Evolutionary conservation across 129 eudicot species (phyloP).

Genomic region (Chrysanthemum makinoi): DNA sequence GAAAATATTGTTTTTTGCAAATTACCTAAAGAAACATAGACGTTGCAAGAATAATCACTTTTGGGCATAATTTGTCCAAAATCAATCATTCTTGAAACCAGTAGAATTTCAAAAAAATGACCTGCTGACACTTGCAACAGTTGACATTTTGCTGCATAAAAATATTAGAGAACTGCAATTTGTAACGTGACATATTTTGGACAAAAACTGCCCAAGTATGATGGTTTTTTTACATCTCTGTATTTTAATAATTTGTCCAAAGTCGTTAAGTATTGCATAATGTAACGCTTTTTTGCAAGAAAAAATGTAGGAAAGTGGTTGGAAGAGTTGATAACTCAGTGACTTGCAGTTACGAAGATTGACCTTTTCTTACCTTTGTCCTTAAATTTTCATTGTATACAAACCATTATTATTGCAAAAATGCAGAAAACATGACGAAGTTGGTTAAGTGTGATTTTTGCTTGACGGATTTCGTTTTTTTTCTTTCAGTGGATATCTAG

Average conservation of each 20-base stretch:
- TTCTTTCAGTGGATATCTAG: conserved; percentile 77
- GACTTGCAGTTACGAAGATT: not conserved
- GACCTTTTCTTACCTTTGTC: too few relatives aligned
- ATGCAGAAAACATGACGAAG: too few relatives aligned
- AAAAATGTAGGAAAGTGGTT: not conserved
- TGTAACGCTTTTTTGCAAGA: not conserved
- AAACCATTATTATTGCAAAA: too few relatives aligned
- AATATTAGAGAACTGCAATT: too few relatives aligned
- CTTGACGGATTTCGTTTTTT: conserved; percentile 11
- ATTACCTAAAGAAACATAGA: not conserved
- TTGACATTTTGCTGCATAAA: not conserved
- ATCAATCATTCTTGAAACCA: too few relatives aligned
- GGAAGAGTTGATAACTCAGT: not conserved
- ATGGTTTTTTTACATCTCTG: not conserved
- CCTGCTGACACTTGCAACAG: not conserved
- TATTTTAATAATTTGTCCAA: not conserved
- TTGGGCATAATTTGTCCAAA: too few relatives aligned
- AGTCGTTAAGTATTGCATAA: not conserved
- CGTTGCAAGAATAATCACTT: not conserved
- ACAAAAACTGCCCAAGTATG: not conserved
- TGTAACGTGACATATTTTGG: not conserved
- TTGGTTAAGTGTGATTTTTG: not conserved
- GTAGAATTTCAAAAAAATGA: too few relatives aligned
- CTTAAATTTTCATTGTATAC: too few relatives aligned
- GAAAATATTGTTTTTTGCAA: not conserved